Percentiles rank a stretch among this genome's conserved stretches.
phyloP scores from a whole-genome alignment of 1,284 basidiomycete species.

The Ganoderma meredithae region DNA sequence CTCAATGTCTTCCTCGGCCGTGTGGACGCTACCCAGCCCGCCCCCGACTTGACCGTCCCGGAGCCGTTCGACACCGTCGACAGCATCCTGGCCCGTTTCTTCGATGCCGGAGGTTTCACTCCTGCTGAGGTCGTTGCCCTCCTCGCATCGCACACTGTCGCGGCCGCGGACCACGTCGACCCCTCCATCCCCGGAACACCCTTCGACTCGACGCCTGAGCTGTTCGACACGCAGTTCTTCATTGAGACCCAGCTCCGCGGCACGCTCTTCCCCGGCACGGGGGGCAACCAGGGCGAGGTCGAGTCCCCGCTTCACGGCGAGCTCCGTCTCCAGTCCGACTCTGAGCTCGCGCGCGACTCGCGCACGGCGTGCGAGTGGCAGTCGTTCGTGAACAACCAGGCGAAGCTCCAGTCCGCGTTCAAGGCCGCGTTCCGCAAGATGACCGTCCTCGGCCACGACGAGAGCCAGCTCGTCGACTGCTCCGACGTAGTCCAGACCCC shows the following conservation, averaged over 20 bases:
- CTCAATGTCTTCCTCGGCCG: constrained; percentile 37
- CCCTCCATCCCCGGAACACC: constrained; percentile 31
- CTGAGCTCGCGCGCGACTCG: constrained; percentile 34
- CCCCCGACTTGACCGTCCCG: constrained; percentile 38
- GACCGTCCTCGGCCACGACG: constrained; percentile 42
- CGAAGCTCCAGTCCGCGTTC: constrained; percentile 40
- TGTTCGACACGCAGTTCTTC: constrained; percentile 34
- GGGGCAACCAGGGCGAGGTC: constrained; percentile 34
- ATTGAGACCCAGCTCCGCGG: constrained; percentile 37
- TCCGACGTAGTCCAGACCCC: constrained; percentile 39
- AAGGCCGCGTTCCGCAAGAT: constrained; percentile 43
- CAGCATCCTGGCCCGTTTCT: constrained; percentile 35
- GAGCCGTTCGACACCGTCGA: constrained; percentile 38
- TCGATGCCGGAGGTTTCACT: constrained; percentile 30
- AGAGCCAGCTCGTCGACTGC: constrained; percentile 36
- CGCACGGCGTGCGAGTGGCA: constrained; percentile 44
- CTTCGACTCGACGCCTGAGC: constrained; percentile 32
- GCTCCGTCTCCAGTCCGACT: constrained; percentile 43
- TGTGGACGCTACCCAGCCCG: constrained; percentile 36
- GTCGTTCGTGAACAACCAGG: constrained; percentile 42
- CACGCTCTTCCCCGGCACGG: constrained; percentile 37
- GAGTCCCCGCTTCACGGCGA: constrained; percentile 35
- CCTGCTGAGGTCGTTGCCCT: constrained; percentile 35
- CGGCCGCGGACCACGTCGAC: constrained; percentile 33
- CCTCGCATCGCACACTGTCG: constrained; percentile 31